Evolutionary conservation across 2,329 filamentous ascomycete genomes (phyloP).

Genomic region (Uncinocarpus reesii): DNA sequence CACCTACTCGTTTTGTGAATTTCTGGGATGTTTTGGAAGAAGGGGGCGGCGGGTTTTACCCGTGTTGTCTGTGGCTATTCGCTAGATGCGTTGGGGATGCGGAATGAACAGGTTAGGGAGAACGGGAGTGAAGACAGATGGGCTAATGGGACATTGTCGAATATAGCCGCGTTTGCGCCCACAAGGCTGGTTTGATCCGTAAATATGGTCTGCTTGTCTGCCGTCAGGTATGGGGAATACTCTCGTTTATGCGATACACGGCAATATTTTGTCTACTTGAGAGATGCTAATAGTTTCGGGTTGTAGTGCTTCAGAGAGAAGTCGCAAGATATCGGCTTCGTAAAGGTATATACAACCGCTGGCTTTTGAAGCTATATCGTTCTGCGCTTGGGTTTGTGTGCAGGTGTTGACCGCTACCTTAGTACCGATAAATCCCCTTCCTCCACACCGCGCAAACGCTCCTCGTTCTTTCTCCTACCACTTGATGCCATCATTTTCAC

Average conservation of each 20-base stretch:
- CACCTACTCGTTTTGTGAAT: constrained; percentile 12
- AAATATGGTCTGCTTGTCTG: constrained; percentile 93
- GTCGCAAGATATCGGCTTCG: constrained; percentile 56
- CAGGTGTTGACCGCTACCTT: neutral
- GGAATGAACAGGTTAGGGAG: neutral
- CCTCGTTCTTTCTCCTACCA: constrained; percentile 1
- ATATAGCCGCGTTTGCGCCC: constrained; percentile 70
- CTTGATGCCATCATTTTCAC: neutral
- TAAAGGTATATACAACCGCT: constrained; percentile 43
- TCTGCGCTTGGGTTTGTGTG: neutral
- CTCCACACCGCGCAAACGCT: constrained; percentile 1
- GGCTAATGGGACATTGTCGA: constrained; percentile 7
- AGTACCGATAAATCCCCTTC: constrained; percentile 15
- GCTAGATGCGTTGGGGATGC: constrained; percentile 17
- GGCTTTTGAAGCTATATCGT: too few species aligned
- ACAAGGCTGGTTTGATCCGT: constrained; percentile 98
- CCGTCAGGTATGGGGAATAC: constrained; percentile 35
- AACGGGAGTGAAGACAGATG: constrained; percentile 6
- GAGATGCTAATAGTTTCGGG: constrained; percentile 8
- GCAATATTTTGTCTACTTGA: neutral
- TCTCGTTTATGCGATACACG: neutral
- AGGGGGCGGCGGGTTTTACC: too few species aligned
- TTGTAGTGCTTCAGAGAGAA: constrained; percentile 59
- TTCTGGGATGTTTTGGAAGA: neutral
- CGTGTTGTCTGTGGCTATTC: neutral